These are phyloP conservation scores for Lactarius sp. DNA, from an alignment of 768 basidiomycete species.

Conservation along the genomic window DNA sequence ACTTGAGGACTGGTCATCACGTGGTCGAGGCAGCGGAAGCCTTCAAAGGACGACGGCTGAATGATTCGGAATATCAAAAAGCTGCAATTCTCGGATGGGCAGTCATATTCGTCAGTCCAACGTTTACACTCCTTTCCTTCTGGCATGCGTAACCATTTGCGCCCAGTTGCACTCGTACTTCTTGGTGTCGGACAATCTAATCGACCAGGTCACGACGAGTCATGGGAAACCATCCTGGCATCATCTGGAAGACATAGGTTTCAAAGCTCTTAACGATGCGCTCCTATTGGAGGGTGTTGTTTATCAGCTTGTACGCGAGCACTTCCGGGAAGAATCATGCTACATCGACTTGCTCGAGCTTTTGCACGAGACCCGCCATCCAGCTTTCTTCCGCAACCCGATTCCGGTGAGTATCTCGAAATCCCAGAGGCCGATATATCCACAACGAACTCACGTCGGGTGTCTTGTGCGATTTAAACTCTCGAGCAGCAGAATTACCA, in stretches of 20 bases:
- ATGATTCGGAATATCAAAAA: constrained; percentile 83
- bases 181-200: constrained; percentile 94
- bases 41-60: constrained; percentile 60
- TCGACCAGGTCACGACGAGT: constrained; percentile 90
- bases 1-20: constrained; percentile 83
- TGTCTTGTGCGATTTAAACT: neutral
- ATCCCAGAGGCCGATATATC: neutral
- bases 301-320: constrained; percentile 80
- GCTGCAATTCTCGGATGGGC: constrained; percentile 92
- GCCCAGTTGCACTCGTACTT: constrained; percentile 91
- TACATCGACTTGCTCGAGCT: constrained; percentile 89
- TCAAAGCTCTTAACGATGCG: constrained; percentile 91
- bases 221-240: constrained; percentile 96
- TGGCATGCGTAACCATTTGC: neutral
- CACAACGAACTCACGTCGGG: neutral
- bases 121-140: neutral
- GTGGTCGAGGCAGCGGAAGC: constrained; percentile 92
- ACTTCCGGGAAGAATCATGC: constrained; percentile 74
- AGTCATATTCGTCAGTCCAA: constrained; percentile 78
- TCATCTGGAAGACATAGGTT: constrained; percentile 57
- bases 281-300: constrained; percentile 96
- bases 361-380: constrained; percentile 68
- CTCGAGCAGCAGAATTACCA: constrained; percentile 37
- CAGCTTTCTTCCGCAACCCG: constrained; percentile 19
- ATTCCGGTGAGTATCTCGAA: neutral